Base-by-base conservation (phyloP, 2,329 filamentous ascomycete species). In the Aspergillus puulaauensis region DNA sequence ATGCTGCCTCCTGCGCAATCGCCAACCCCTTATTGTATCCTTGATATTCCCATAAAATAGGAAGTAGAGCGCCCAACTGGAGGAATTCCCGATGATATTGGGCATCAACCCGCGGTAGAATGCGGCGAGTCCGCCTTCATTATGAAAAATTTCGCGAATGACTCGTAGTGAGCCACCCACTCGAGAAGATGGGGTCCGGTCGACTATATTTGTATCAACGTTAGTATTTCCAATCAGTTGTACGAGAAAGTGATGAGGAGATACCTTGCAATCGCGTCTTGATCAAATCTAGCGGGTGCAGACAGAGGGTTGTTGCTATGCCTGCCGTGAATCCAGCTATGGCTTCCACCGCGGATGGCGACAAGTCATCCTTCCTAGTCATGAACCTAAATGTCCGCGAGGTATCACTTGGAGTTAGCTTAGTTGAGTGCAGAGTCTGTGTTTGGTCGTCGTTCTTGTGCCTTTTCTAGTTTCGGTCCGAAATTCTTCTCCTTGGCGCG, bases 191-290 rank as follows among this genome's bases (percentile, higher is more conserved):
- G 75, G 68, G 57, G 68, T 66, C 58, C 75, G 86, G 82, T 74
- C 82, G 75, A 73, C 86, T 83, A 61, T 24, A 47, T 21, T 19
- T 6, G 35, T 15, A 17, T 21, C 9, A 31, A 31, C 9, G 8
- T 31, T 31, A 31, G 9, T 9, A 31, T 31, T 31, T 31, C 3
- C 27, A 31, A 11, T 11, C 27, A 31, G 27, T 31, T 8, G 8
- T 31, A 31, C 8, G 8, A 31, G 9, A 31, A 31, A 11, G 27
- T 31, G 27, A 31, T 31, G 27, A 31, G 12, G 40, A 71, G 79
- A 58, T 79, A 92, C 90, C 87, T 79, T 99, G 95, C 72, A 99
- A 86, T 63, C 95, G 89, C 60, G 93, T 98, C 82, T 99, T 99
- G 73, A 98, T 87, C 63, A 99, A 87, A 77, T 99, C 95, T 59